A percentile compares a stretch with the other conserved stretches of the same genome.
Evolutionary conservation across 495 filamentous ascomycete genomes (phyloP).

Genomic region (Aspergillus heteromorphus): DNA sequence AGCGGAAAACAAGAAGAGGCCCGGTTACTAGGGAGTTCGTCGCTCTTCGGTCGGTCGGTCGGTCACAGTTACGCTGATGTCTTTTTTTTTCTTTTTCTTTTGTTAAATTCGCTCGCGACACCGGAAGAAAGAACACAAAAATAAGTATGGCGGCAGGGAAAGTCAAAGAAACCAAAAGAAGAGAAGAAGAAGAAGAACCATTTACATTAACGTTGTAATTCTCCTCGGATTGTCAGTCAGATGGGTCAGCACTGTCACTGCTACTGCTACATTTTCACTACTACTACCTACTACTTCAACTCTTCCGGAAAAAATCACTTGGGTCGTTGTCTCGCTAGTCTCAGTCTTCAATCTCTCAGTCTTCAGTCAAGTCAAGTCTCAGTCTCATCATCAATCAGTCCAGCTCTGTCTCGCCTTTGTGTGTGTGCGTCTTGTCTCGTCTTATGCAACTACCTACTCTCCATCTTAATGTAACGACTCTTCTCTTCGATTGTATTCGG

Average conservation of each 20-base stretch:
- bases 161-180: too few species aligned
- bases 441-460: constrained; percentile 33
- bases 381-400: too few species aligned
- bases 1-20: constrained; percentile 9
- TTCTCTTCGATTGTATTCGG: constrained; percentile 43
- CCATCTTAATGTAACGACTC: constrained; percentile 45
- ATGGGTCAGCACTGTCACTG: constrained; percentile 44
- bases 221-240: constrained; percentile 43
- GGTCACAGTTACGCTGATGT: constrained; percentile 40
- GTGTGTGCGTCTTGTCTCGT: constrained; percentile 30
- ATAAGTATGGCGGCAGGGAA: constrained; percentile 43
- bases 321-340: constrained; percentile 32
- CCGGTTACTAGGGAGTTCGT: constrained; percentile 29
- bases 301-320: constrained; percentile 30
- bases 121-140: too few species aligned
- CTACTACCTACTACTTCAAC: too few species aligned
- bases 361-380: too few species aligned
- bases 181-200: constrained; percentile 35
- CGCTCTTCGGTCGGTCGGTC: constrained; percentile 36
- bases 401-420: constrained; percentile 43
- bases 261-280: constrained; percentile 36
- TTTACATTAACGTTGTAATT: constrained; percentile 47
- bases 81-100: constrained; percentile 39
- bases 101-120: constrained; percentile 37
- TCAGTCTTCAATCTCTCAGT: constrained; percentile 1